Conservation (phyloP, 2,329 filamentous ascomycete species). For the Penicillium oxalicum region DNA sequence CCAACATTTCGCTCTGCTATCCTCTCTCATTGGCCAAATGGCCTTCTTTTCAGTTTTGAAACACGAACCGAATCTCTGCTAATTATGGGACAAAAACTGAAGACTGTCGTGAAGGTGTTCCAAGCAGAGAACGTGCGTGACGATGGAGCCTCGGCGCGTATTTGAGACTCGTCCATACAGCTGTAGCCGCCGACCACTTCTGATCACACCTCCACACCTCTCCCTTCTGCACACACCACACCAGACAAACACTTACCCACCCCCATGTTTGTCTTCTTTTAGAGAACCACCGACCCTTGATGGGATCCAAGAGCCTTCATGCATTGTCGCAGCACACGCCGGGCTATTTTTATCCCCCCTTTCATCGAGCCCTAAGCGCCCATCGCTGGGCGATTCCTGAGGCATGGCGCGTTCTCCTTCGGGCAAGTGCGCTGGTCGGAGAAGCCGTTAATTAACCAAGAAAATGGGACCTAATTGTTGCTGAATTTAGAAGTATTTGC, state of each 20-base stretch:
- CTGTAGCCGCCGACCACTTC: conserved; percentile 19
- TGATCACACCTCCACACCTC: conserved; percentile 14
- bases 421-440: background rate
- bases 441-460: conserved; percentile 20
- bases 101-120: background rate
- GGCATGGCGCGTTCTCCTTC: conserved; percentile 9
- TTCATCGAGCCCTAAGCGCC: conserved; percentile 13
- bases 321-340: conserved; percentile 12
- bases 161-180: conserved; percentile 14
- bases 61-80: conserved; percentile 11
- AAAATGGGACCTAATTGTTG: conserved; percentile 23
- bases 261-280: background rate
- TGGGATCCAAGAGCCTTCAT: conserved; percentile 9
- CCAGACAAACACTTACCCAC: background rate
- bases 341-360: conserved; percentile 20
- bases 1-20: background rate
- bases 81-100: conserved; percentile 19
- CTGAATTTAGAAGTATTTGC: conserved; percentile 25
- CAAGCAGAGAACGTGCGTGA: conserved; percentile 9
- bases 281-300: background rate
- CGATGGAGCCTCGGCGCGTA: conserved; percentile 18
- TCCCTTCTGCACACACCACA: background rate
- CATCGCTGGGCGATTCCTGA: conserved; percentile 14
- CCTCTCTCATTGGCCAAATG: background rate
- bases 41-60: background rate